Conservation (phyloP, 164 flowering plant species). For the Magnolia sinica region DNA sequence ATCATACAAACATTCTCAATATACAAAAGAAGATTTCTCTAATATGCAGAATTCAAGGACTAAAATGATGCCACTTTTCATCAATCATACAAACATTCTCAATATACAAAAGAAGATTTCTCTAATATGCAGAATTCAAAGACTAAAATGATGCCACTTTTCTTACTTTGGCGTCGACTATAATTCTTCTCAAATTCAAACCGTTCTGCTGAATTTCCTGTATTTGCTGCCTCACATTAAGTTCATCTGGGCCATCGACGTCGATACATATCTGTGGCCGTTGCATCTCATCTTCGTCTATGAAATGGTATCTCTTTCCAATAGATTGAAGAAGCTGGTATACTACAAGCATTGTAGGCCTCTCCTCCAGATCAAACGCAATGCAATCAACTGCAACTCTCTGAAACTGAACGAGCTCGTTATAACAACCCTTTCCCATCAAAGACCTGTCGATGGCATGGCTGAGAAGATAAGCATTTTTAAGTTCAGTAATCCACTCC, state of each 20-base stretch:
- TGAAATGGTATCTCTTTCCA: conserved; percentile 6
- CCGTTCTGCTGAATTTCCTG: conserved; percentile 23
- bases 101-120: no score
- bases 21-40: no score
- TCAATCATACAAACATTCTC: no score
- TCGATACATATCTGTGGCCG: conserved; percentile 35
- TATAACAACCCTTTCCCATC: conserved; percentile 44
- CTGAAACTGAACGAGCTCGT: conserved; percentile 50
- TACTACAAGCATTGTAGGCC: conserved; percentile 74
- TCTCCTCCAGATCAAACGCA: conserved; percentile 41
- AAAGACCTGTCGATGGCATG: conserved; percentile 48
- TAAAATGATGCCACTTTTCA: no score
- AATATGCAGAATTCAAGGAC: no score
- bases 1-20: no score
- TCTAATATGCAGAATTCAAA: no score
- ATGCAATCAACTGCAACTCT: conserved; percentile 62
- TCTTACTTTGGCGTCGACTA: not conserved
- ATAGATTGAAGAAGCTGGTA: conserved; percentile 66
- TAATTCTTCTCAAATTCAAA: not conserved
- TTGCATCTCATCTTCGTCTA: no score
- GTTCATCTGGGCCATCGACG: no score
- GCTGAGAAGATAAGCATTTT: conserved; percentile 14
- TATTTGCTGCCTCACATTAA: no score
- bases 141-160: not conserved
- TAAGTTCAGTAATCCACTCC: conserved; percentile 51